Base-by-base conservation (phyloP, 768 basidiomycete species). In the Tricholoma furcatifolium region DNA sequence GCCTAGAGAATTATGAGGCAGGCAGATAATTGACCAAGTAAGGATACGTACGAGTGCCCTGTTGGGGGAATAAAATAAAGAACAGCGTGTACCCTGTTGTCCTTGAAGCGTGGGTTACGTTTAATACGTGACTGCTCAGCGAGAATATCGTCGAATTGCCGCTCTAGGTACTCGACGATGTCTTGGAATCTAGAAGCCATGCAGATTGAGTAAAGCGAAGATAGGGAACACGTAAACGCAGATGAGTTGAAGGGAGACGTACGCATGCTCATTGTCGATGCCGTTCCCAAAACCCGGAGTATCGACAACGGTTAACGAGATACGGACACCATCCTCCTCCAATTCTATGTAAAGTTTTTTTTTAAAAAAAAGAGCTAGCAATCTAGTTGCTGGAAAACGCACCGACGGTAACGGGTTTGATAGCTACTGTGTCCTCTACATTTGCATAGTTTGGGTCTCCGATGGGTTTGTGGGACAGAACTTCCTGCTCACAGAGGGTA, bases 231-330 rank as follows among this genome's bases (percentile, higher is more conserved):
- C 27, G 46, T 47, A 54, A 53, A 34, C 17, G 27, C 18, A 52
- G 34, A 21, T 20, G 48, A 36, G 7, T 10, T 43, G 12, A 1
- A 18, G 54, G 27, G 20, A 54, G 17, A 75, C 88, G 60, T 62
- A 93, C 91, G 87, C 80, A 65, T 84, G 82, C 67, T 91, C 88
- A 68, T 93, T 94, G 75, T 94, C 89, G 61, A 94, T 89, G 66
- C 85, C 88, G 71, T 92, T 88, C 17, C 92, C 92, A 60, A 96
- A 96, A 18, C 93, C 92, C 51, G 92, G 92, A 6, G 92, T 96
- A 68, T 96, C 93, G 36, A 96, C 90, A 53, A 96, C 83, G 8
- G 91, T 94, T 59, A 96, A 74, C 7, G 90, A 88, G 65, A 96
- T 91, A 55, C 93, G 84, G 39, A 93, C 83, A 17, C 91, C 91